phyloP scores from a whole-genome alignment of 2,329 filamentous ascomycete genomes.

The Nigrograna mackinnonii region DNA sequence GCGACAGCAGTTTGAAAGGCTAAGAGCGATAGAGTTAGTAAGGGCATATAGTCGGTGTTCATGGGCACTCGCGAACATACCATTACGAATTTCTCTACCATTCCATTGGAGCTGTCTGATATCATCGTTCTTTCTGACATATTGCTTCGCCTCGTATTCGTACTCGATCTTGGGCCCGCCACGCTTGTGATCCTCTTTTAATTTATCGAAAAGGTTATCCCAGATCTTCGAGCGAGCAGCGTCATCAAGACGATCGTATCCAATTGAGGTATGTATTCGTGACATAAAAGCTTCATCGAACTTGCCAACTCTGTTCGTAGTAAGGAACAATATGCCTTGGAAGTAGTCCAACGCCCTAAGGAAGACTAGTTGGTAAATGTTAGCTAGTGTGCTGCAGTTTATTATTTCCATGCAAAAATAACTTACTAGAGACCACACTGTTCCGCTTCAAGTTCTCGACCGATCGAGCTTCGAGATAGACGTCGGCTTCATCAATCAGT shows the following conservation, averaged over 20 bases:
- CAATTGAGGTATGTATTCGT: conserved; percentile 47
- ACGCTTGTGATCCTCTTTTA: conserved; percentile 12
- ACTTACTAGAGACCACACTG: conserved; percentile 25
- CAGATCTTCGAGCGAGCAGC: conserved; percentile 42
- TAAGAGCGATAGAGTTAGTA: too few relatives aligned
- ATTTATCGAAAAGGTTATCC: conserved; percentile 21
- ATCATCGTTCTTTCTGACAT: too few relatives aligned
- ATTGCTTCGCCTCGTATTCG: conserved; percentile 5
- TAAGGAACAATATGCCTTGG: conserved; percentile 37
- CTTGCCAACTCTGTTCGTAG: conserved; percentile 22
- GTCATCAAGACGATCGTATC: conserved; percentile 51
- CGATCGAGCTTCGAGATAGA: conserved; percentile 39
- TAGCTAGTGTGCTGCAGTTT: too few relatives aligned
- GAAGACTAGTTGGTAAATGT: conserved; percentile 8
- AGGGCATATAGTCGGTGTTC: too few relatives aligned
- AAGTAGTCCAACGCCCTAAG: conserved; percentile 46
- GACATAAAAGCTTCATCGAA: conserved; percentile 44
- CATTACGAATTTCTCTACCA: too few relatives aligned
- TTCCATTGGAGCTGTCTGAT: too few relatives aligned
- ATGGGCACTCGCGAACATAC: too few relatives aligned
- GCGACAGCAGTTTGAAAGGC: background rate
- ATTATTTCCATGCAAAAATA: too few relatives aligned
- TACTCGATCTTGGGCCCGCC: conserved; percentile 4
- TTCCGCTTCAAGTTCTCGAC: conserved; percentile 32
- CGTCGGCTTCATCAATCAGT: conserved; percentile 41